Conservation (phyloP, 78 protist genomes). For the Diacronema lutheri region DNA sequence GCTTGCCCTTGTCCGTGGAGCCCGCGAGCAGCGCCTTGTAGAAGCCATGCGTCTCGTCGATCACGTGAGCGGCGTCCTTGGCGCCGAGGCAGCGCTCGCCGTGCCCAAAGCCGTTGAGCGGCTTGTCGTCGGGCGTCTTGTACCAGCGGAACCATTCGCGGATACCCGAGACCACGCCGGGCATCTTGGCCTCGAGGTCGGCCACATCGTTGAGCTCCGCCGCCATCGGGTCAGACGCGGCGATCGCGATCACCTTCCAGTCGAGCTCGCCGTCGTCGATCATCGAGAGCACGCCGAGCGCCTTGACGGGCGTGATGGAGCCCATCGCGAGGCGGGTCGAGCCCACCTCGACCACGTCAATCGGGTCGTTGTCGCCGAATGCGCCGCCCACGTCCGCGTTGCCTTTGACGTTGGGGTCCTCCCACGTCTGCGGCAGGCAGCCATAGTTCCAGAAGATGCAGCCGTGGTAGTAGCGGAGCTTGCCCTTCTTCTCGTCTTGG, state of each 20-base stretch:
- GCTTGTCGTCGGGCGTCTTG: constrained; percentile 50
- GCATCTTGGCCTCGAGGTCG: constrained; percentile 9
- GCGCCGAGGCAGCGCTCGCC: constrained; percentile 29
- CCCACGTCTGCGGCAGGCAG: constrained; percentile 70
- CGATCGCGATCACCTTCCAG: constrained; percentile 62
- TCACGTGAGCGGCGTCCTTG: not conserved
- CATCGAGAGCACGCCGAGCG: constrained; percentile 47
- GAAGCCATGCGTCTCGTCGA: constrained; percentile 28
- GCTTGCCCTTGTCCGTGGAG: constrained; percentile 20
- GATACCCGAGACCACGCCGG: constrained; percentile 38
- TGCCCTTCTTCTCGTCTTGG: constrained; percentile 49
- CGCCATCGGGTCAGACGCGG: constrained; percentile 19
- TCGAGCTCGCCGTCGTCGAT: constrained; percentile 70
- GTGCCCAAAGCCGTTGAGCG: constrained; percentile 33
- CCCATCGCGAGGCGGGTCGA: constrained; percentile 21
- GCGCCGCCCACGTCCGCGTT: constrained; percentile 26
- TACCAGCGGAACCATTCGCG: constrained; percentile 43
- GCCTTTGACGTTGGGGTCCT: constrained; percentile 47
- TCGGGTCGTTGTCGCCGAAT: constrained; percentile 64
- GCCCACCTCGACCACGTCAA: constrained; percentile 59
- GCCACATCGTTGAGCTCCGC: constrained; percentile 28
- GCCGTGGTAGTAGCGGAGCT: constrained; percentile 42
- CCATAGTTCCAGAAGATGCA: constrained; percentile 68
- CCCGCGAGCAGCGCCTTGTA: constrained; percentile 22
- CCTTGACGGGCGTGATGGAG: constrained; percentile 32